Conservation (phyloP, 495 filamentous ascomycete genomes). For the Podospora fimiseda region DNA sequence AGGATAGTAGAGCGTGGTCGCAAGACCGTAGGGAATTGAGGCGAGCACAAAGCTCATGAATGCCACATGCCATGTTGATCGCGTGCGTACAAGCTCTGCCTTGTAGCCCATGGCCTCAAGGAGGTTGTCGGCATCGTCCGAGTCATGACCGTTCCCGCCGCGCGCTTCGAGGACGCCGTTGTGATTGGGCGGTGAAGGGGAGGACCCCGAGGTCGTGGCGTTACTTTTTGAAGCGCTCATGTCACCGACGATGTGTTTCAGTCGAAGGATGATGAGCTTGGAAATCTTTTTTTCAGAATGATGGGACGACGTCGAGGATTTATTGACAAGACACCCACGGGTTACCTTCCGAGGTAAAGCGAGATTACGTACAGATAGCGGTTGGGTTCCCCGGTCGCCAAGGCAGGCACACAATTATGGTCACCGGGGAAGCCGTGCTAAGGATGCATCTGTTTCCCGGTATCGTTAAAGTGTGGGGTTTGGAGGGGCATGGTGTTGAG, state of each 20-base stretch:
- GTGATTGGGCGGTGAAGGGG: not conserved
- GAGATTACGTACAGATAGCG: not conserved
- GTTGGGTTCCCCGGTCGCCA: not conserved
- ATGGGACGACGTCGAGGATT: too few relatives aligned
- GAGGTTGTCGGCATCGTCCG: conserved; percentile 38
- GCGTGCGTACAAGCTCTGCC: conserved; percentile 44
- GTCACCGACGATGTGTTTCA: too few relatives aligned
- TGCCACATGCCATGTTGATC: conserved; percentile 50
- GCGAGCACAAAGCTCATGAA: conserved; percentile 54
- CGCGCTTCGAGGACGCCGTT: not conserved
- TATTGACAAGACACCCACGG: not conserved
- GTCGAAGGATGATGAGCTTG: too few relatives aligned
- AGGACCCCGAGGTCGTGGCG: too few relatives aligned
- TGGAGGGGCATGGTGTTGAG: not conserved
- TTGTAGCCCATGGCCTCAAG: conserved; percentile 48
- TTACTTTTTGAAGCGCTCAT: not conserved
- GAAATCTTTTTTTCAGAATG: too few relatives aligned
- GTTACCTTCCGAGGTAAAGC: not conserved
- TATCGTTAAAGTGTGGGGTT: not conserved
- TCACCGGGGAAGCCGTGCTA: not conserved
- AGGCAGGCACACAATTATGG: not conserved
- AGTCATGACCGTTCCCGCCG: conserved; percentile 4
- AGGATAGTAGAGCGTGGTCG: conserved; percentile 64
- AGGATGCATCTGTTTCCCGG: not conserved
- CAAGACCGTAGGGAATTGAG: conserved; percentile 58